phyloP scores from a whole-genome alignment of 345 rosid genomes.

The Hibiscus tridactylites region DNA sequence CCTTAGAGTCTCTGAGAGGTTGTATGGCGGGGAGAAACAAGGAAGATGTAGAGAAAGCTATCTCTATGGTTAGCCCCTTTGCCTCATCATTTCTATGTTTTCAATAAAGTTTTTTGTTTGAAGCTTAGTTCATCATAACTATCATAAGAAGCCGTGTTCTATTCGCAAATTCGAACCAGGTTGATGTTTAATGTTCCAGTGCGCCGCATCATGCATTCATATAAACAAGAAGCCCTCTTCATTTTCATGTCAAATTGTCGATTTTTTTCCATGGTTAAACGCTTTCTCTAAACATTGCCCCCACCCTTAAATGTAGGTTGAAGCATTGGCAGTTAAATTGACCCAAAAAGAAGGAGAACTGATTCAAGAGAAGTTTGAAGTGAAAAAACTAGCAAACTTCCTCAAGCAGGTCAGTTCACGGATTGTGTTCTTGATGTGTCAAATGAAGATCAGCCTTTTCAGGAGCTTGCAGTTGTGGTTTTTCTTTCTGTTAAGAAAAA shows the following conservation, averaged over 20 bases:
- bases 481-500: neutral
- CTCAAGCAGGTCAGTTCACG: constrained; percentile 64
- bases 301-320: constrained; percentile 22
- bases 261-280: too few relatives aligned
- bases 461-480: neutral
- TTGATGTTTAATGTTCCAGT: neutral
- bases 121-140: neutral
- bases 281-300: too few relatives aligned
- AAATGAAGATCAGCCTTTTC: too few relatives aligned
- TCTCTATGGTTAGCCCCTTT: constrained; percentile 73
- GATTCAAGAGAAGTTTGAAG: constrained; percentile 94
- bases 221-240: neutral
- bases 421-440: too few relatives aligned
- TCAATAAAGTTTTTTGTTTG: neutral
- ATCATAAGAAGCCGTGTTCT: neutral
- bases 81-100: neutral
- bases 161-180: neutral
- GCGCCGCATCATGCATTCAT: neutral
- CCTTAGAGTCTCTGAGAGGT: constrained; percentile 81
- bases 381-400: constrained; percentile 82
- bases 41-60: constrained; percentile 89
- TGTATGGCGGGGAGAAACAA: constrained; percentile 84
- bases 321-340: constrained; percentile 90
- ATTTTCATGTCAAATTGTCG: neutral
- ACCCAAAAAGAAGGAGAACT: constrained; percentile 96